Base-by-base conservation (phyloP, 371 early-diverging fungal genomes). In the Apophysomyces variabilis region DNA sequence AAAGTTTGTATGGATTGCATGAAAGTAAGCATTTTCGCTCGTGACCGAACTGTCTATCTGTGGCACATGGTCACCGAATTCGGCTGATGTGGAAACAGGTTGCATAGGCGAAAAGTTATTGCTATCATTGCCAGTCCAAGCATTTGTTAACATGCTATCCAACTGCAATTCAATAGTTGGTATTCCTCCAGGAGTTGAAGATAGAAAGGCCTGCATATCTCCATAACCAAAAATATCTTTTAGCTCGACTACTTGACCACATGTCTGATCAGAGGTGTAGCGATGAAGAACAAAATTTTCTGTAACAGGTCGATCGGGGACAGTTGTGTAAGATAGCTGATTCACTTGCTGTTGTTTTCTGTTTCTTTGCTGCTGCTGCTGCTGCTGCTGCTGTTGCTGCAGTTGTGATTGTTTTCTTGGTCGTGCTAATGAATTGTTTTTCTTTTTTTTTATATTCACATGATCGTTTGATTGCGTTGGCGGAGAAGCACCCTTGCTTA, bases 181-280 rank as follows among this genome's bases (percentile, higher is more conserved):
- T 38, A 63, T 38, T 18, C 36, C 56, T 41, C 56, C 54, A 63
- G 63, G 63, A 11, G 50, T 56, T 41, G 63, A 63, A 26, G 56
- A 56, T 1, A 50, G 21, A 26, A 50, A 50, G 21, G 54, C 54
- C 21, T 50, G 54, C 54, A 50, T 50, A 8, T 9, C 54, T 21
- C 54, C 54, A 21, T 50, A 50, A 18, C 74, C 76, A 66, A 81
- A 78, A 7, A 76, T 79, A 69, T 79, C 75, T 59, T 82, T 76
- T 8, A 82, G 64, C 50, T 78, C 69, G 7, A 79, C 71, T n/a
- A 75, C 73, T 64, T 77, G 77, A 69, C 79, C 76, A 67, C 68
- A 71, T 45, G 78, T 76, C 62, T 82, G 83, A 67, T 79, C 78
- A 62, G 83, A 78, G 35, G 79, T 82, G 57, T 69, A 82, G 35